A percentile compares a stretch with the other conserved stretches of the same genome.
Conservation (phyloP, 2,329 filamentous ascomycete species). For the Colletotrichum sp. region DNA sequence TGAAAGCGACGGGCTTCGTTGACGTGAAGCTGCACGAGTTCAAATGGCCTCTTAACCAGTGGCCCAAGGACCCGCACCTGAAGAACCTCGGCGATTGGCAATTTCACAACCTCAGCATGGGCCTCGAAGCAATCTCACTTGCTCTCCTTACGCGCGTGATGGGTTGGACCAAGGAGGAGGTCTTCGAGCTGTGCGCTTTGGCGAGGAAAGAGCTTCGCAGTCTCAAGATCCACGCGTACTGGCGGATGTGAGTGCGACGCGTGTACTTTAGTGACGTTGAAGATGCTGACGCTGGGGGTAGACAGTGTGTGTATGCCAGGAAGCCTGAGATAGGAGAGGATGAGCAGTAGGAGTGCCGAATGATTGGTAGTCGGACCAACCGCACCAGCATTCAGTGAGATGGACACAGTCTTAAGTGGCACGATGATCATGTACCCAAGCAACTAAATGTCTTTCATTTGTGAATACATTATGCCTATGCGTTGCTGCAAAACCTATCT, state of each 20-base stretch:
- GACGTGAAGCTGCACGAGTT: neutral
- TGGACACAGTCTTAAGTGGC: too few species aligned
- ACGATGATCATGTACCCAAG: too few species aligned
- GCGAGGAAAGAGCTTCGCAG: neutral
- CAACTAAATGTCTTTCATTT: too few species aligned
- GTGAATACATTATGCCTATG: too few species aligned
- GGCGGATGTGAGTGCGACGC: neutral
- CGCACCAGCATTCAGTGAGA: too few species aligned
- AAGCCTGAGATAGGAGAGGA: neutral
- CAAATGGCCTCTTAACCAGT: neutral
- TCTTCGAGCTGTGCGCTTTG: neutral
- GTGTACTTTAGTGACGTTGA: neutral
- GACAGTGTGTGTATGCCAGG: neutral
- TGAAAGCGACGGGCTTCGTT: neutral
- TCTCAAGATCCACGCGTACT: neutral
- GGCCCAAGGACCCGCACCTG: neutral
- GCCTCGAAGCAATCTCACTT: neutral
- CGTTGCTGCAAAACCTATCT: too few species aligned
- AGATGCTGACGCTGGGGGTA: neutral
- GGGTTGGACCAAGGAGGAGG: neutral
- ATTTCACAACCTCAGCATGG: neutral
- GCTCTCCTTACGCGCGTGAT: neutral
- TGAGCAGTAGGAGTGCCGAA: neutral
- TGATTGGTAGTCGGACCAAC: too few species aligned
- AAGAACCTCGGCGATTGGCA: neutral